Percentiles rank a stretch among this genome's conserved stretches.
phyloP scores from a whole-genome alignment of 148 eudicot species.

The Spergularia marina region DNA sequence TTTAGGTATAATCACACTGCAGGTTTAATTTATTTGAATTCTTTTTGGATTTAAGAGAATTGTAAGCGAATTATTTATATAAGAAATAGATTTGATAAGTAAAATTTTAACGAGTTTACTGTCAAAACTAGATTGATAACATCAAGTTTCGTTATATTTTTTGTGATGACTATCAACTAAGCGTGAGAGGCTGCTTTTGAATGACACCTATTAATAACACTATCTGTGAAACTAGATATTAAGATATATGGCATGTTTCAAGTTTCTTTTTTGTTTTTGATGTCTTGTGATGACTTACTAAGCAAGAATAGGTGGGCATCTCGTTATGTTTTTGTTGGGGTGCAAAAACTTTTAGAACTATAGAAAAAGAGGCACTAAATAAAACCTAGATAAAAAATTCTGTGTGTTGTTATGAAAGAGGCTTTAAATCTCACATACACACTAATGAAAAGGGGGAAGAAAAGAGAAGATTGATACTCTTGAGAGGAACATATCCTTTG shows the following conservation, averaged over 20 bases:
- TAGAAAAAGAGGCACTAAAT: constrained; percentile 14
- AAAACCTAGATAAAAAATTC: constrained; percentile 29
- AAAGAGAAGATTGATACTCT: constrained; percentile 21
- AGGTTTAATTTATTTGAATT: not conserved
- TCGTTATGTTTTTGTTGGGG: constrained; percentile 10
- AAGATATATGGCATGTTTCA: not conserved
- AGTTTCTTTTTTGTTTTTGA: not conserved
- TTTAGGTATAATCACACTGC: constrained; percentile 5
- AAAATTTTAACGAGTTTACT: not conserved
- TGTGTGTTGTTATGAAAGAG: constrained; percentile 21
- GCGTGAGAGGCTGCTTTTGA: constrained; percentile 15
- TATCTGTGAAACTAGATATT: too few species aligned
- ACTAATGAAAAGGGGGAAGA: not conserved
- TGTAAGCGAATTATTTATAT: too few species aligned
- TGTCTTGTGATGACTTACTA: not conserved
- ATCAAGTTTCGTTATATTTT: too few species aligned
- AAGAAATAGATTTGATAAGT: too few species aligned
- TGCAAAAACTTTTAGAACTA: constrained; percentile 7
- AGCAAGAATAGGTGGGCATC: constrained; percentile 33
- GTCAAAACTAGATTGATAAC: not conserved
- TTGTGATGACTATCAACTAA: constrained; percentile 6
- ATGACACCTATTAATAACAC: too few species aligned
- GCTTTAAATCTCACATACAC: constrained; percentile 21
- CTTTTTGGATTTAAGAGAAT: too few species aligned
- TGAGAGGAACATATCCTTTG: constrained; percentile 26